Evolutionary conservation across 164 flowering plant genomes (phyloP).

Genomic region (Piper longum): DNA sequence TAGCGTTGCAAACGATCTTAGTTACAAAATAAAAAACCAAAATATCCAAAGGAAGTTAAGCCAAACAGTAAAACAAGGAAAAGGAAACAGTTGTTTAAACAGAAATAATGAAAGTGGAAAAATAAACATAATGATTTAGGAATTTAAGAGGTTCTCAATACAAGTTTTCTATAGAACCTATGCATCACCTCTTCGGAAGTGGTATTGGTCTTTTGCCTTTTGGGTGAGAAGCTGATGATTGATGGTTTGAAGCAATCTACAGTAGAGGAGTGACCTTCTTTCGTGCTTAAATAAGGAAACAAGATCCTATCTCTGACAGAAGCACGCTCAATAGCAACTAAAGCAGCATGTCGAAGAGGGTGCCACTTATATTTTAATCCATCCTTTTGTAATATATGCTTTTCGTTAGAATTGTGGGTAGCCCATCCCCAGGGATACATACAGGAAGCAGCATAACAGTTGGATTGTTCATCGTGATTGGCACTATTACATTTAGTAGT

Average conservation of each 20-base stretch:
- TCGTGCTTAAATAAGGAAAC: conserved; percentile 28
- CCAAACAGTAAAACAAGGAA: too few relatives aligned
- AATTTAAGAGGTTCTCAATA: background rate
- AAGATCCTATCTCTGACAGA: conserved; percentile 68
- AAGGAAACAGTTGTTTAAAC: too few relatives aligned
- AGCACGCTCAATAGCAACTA: conserved; percentile 76
- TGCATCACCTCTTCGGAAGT: background rate
- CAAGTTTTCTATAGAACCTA: too few relatives aligned
- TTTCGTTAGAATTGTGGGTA: conserved; percentile 9
- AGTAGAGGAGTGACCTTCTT: conserved; percentile 14
- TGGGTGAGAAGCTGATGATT: conserved; percentile 23
- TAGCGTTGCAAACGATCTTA: too few relatives aligned
- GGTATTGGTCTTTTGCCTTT: conserved; percentile 40
- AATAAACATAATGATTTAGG: background rate
- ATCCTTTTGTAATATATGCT: background rate
- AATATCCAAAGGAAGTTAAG: too few relatives aligned
- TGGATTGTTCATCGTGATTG: conserved; percentile 8
- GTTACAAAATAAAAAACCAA: too few relatives aligned
- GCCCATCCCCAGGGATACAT: conserved; percentile 68
- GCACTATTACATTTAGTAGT: conserved; percentile 8
- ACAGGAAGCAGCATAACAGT: conserved; percentile 38
- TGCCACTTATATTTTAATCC: conserved; percentile 38
- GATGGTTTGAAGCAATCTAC: conserved; percentile 15
- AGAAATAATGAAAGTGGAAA: too few relatives aligned
- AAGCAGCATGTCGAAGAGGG: conserved; percentile 79